These are phyloP conservation scores for Corymbia maculata DNA, from an alignment of 345 rosid genomes.

Conservation along the genomic window DNA sequence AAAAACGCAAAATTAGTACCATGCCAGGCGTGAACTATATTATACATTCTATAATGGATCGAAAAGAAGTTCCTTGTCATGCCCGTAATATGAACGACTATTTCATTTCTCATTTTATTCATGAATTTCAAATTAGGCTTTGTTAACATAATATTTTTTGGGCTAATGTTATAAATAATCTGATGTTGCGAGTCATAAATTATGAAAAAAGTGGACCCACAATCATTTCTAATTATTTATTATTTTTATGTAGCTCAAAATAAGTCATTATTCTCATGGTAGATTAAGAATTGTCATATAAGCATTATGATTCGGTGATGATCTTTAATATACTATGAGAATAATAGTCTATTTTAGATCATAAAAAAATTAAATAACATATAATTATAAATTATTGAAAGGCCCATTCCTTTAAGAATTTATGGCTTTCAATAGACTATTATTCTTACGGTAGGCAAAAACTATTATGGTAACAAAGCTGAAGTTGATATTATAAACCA, in stretches of 20 bases:
- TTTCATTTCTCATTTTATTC: not conserved
- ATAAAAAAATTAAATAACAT: too few species aligned
- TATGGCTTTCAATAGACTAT: too few species aligned
- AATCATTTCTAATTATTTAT: too few species aligned
- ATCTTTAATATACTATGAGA: too few species aligned
- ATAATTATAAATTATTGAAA: too few species aligned
- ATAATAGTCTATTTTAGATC: too few species aligned
- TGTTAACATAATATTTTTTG: not conserved
- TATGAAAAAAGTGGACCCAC: too few species aligned
- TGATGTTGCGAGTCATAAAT: not conserved
- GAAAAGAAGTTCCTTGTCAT: not conserved
- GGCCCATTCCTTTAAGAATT: too few species aligned
- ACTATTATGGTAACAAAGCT: accelerated
- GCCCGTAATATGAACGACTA: not conserved
- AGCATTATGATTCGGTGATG: not conserved
- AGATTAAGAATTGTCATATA: not conserved
- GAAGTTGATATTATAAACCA: not conserved
- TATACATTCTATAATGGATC: not conserved
- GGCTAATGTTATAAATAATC: too few species aligned
- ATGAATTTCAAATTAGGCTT: not conserved
- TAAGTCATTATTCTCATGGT: too few species aligned
- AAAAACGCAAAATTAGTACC: not conserved
- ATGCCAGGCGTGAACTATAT: not conserved
- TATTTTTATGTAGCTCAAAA: too few species aligned
- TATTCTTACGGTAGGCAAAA: too few species aligned